Base-by-base conservation (phyloP, 805 yeast species). In the Komagataella kurtzmanii region DNA sequence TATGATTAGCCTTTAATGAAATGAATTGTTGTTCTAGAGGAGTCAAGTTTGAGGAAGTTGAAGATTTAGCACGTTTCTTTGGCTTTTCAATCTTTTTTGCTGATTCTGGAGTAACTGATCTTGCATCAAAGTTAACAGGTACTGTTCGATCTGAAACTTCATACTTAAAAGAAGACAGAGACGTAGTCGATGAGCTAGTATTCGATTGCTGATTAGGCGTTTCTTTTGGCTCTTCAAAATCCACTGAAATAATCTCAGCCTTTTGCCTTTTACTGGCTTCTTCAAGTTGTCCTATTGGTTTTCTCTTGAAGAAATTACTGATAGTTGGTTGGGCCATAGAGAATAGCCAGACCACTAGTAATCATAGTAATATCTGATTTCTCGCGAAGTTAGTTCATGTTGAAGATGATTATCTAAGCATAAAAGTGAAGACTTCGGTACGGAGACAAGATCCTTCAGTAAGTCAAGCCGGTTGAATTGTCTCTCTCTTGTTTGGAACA, bases 21-120 rank as follows among this genome's bases (percentile, higher is more conserved):
- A 81, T 68, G 54, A 81, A 80, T 64, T 90, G 97, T 54, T 75
- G 76, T 57, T 89, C 97, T 44, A 90, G 65, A 0, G 97, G 97
- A 0, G 96, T 85, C 48, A 83, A 65, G 52, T 70, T 70, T 4
- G 52, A 46, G 1, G 24, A 19, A 2, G 24, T n/a, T 19, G 40
- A 8, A 8, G 40, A 3, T 7, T 47, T 21, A 3, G 47, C 17
- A 3, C 5, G n/a, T 10, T 45, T 18, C 7, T 18, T 18, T 24
- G 21, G 48, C 19, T 51, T 54, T 56, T 17, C 49, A n/a, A 14
- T 24, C 47, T 23, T 53, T 55, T n/a, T n/a, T 45, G 10, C 7
- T 7, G n/a, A 48, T 17, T 17, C 40, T 3, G 44, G 43, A 1
- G n/a, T 45, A 14, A 18, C 10, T 10, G 47, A 19, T 10, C n/a